Conservation (phyloP, 306 rosid genomes). For the Ormosia semicastrata region DNA sequence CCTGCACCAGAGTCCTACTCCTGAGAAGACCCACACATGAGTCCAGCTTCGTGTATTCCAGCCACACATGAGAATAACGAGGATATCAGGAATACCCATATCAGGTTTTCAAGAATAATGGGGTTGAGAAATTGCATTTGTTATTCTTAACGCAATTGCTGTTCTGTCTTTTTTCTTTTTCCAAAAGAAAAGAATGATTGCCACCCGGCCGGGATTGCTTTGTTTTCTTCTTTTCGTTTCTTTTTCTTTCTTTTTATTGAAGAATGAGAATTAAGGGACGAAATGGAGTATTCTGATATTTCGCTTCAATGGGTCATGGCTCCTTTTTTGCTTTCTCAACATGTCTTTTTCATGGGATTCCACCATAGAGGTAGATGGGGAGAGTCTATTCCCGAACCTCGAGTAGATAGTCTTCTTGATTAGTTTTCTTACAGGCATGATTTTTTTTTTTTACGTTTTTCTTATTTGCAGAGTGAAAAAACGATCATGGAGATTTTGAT, state of each 20-base stretch:
- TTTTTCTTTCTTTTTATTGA: not conserved
- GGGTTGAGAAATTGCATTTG: slow-evolving; percentile 25
- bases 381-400: not conserved
- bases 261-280: not conserved
- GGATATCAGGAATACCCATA: slow-evolving; percentile 3
- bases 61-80: not conserved
- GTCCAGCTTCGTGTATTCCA: not conserved
- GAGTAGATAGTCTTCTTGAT: not conserved
- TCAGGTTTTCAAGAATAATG: not conserved
- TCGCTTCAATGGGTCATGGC: not conserved
- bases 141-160: not conserved
- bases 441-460: not conserved
- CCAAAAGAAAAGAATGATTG: too few relatives aligned
- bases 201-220: too few relatives aligned
- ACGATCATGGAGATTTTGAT: not conserved
- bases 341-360: not conserved
- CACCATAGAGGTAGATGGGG: not conserved
- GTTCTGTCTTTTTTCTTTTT: too few relatives aligned
- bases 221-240: not conserved
- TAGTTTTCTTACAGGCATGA: not conserved
- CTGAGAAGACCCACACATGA: slow-evolving; percentile 30
- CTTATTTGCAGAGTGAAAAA: not conserved
- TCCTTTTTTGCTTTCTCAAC: not conserved
- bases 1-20: not conserved
- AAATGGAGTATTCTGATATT: not conserved